phyloP scores from a whole-genome alignment of 768 basidiomycete genomes.

The Termitomyces sp. region DNA sequence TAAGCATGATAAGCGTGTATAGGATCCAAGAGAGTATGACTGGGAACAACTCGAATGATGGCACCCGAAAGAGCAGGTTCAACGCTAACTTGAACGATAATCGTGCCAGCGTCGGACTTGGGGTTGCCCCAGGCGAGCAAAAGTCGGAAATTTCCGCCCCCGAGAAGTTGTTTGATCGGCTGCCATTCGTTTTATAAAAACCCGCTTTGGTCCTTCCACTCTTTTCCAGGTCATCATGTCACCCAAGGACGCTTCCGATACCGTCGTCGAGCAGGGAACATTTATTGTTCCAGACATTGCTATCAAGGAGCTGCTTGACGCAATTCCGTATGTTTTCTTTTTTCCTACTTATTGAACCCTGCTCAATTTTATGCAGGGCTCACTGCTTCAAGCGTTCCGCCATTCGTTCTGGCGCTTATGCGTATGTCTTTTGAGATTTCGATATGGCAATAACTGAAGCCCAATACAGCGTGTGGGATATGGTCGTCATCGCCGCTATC shows the following conservation, averaged over 20 bases:
- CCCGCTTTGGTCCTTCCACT: conserved; percentile 6
- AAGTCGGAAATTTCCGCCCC: conserved; percentile 14
- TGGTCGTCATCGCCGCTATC: conserved; percentile 57
- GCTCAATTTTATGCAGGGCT: conserved; percentile 33
- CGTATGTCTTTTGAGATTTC: conserved; percentile 42
- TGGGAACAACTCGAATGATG: too few species aligned
- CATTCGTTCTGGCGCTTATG: conserved; percentile 67
- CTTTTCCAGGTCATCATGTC: conserved; percentile 24
- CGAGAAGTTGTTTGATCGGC: conserved; percentile 3
- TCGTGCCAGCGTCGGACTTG: background rate
- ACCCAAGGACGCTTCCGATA: conserved; percentile 24
- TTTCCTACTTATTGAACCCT: background rate
- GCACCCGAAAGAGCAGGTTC: too few species aligned
- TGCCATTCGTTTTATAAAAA: conserved; percentile 9
- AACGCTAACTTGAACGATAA: too few species aligned
- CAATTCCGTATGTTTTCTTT: conserved; percentile 64
- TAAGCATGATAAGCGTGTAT: too few species aligned
- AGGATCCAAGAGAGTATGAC: too few species aligned
- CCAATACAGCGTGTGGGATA: conserved; percentile 61
- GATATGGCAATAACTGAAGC: background rate
- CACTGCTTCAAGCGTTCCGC: conserved; percentile 93
- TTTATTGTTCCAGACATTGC: conserved; percentile 77
- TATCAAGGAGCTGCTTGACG: conserved; percentile 80
- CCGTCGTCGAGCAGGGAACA: conserved; percentile 49
- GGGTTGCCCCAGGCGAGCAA: background rate